These are phyloP conservation scores for Huntiella moniliformis DNA, from an alignment of 2,329 filamentous ascomycete species.

Conservation along the genomic window DNA sequence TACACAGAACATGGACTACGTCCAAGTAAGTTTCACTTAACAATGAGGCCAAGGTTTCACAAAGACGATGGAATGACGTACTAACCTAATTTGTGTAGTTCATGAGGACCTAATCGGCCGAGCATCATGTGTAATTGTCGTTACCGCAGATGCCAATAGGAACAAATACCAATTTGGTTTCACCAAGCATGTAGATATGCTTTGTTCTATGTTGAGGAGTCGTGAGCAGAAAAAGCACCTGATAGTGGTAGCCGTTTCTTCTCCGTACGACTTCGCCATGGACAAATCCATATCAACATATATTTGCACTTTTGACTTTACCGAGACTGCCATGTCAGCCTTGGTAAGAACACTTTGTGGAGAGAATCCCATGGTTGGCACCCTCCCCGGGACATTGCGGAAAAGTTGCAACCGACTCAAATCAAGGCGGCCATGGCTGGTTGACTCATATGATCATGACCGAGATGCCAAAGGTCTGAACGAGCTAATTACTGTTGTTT, in stretches of 20 bases:
- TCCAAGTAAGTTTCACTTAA: slow-evolving; percentile 34
- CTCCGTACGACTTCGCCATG: slow-evolving; percentile 90
- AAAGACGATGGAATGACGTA: not conserved
- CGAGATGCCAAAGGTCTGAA: slow-evolving; percentile 58
- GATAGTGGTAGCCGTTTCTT: slow-evolving; percentile 82
- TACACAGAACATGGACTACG: slow-evolving; percentile 87
- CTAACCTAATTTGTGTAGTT: slow-evolving; percentile 24
- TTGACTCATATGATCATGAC: slow-evolving; percentile 69
- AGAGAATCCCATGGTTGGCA: slow-evolving; percentile 42
- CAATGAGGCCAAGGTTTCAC: not conserved
- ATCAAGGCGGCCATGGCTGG: slow-evolving; percentile 86
- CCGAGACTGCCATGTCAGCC: slow-evolving; percentile 73
- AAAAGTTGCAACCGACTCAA: slow-evolving; percentile 77
- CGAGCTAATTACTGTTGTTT: slow-evolving; percentile 51
- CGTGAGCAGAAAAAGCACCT: slow-evolving; percentile 72
- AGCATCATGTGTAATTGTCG: slow-evolving; percentile 71
- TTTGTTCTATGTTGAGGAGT: slow-evolving; percentile 66
- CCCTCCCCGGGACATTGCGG: slow-evolving; percentile 54
- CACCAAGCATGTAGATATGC: slow-evolving; percentile 89
- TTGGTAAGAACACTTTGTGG: slow-evolving; percentile 71
- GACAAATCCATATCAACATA: slow-evolving; percentile 82
- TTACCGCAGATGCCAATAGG: slow-evolving; percentile 84
- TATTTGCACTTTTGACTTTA: slow-evolving; percentile 91
- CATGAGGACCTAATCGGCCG: slow-evolving; percentile 85
- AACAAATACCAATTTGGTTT: slow-evolving; percentile 91